Evolutionary conservation across 1,139 yeast genomes (phyloP).

Genomic region (Suhomyces ambrosiae): DNA sequence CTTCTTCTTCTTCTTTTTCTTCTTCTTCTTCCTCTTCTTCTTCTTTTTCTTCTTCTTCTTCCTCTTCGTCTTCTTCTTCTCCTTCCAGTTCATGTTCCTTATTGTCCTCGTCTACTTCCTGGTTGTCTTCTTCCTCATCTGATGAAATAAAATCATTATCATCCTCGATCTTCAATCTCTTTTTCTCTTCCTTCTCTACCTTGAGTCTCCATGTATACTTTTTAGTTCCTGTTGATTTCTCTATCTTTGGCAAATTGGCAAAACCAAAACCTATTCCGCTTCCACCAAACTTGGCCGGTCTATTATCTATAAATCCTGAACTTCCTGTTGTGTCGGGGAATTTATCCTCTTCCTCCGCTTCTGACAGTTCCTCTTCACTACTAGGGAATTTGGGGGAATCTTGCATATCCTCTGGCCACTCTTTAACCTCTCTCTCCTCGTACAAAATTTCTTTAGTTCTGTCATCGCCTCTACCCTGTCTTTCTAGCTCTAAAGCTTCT

Average conservation of each 20-base stretch:
- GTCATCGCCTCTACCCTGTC: conserved; percentile 72
- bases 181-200: conserved; percentile 42
- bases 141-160: conserved; percentile 41
- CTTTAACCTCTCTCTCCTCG: conserved; percentile 66
- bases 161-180: conserved; percentile 36
- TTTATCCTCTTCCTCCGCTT: conserved; percentile 21
- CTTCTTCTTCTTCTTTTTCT: conserved; percentile 17
- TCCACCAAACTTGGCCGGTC: conserved; percentile 68
- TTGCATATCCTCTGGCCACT: conserved; percentile 54
- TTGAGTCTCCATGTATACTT: conserved; percentile 48
- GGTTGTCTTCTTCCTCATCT: conserved; percentile 41
- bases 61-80: conserved; percentile 22
- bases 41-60: conserved; percentile 23
- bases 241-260: conserved; percentile 52
- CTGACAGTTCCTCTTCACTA: conserved; percentile 18
- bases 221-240: conserved; percentile 33
- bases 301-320: conserved; percentile 68
- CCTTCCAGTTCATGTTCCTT: conserved; percentile 20
- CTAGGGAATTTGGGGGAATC: conserved; percentile 14
- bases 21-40: conserved; percentile 16
- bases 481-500: conserved; percentile 76
- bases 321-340: conserved; percentile 17
- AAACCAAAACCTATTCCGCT: conserved; percentile 71
- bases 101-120: conserved; percentile 25
- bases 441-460: conserved; percentile 63